Percentiles rank a stretch among this genome's conserved stretches.
Evolutionary conservation across 768 basidiomycete genomes (phyloP).

Genomic region (Macrolepiota fuliginosa): DNA sequence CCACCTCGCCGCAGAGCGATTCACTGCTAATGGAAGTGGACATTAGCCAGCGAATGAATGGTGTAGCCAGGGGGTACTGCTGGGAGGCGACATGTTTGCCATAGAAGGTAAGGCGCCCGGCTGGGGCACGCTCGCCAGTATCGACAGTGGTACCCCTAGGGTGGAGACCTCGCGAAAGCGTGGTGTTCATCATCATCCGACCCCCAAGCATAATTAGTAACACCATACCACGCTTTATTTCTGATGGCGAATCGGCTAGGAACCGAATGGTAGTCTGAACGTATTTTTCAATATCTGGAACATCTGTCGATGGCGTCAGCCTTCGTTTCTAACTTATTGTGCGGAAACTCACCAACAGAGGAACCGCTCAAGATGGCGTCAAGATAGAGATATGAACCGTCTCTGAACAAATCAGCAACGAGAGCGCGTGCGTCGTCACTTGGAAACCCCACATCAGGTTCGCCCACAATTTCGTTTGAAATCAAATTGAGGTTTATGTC

Average conservation of each 20-base stretch:
- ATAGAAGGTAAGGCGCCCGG: too few species aligned
- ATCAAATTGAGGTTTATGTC: slow-evolving; percentile 31
- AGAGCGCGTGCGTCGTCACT: slow-evolving; percentile 46
- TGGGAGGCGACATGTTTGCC: too few species aligned
- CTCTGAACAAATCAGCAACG: slow-evolving; percentile 59
- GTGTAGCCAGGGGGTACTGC: too few species aligned
- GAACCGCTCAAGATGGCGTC: slow-evolving; percentile 68
- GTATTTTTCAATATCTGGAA: slow-evolving; percentile 64
- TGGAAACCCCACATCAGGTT: slow-evolving; percentile 27
- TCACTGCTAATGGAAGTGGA: too few species aligned
- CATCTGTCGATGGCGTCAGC: slow-evolving; percentile 40
- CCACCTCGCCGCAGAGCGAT: too few species aligned
- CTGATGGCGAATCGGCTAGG: slow-evolving; percentile 54
- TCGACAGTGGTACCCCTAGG: too few species aligned
- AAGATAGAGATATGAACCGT: slow-evolving; percentile 64
- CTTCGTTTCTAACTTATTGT: not conserved
- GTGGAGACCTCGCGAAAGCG: too few species aligned
- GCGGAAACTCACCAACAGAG: slow-evolving; percentile 54
- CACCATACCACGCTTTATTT: slow-evolving; percentile 62
- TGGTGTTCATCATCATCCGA: slow-evolving; percentile 40
- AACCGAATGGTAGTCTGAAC: slow-evolving; percentile 53
- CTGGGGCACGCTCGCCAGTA: too few species aligned
- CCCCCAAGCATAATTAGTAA: slow-evolving; percentile 77
- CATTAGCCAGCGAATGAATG: too few species aligned
- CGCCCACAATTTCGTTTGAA: slow-evolving; percentile 26